Conservation (phyloP, 805 yeast genomes). For the Starmerella kuoi region DNA sequence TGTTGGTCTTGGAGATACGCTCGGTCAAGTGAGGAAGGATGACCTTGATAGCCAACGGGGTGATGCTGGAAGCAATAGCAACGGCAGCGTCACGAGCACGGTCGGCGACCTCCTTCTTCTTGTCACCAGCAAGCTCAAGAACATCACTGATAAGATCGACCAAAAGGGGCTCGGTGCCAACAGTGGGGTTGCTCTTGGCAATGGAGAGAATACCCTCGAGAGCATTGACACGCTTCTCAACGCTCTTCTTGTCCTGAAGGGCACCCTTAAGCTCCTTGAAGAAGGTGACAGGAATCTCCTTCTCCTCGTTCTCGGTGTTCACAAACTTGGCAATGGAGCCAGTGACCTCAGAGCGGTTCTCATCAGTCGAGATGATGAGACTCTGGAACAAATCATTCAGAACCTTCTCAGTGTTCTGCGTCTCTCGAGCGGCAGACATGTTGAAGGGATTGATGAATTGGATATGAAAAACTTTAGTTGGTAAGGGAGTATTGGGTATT, state of each 20-base stretch:
- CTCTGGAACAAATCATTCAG: conserved; percentile 87
- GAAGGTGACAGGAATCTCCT: conserved; percentile 89
- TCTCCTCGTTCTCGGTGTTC: conserved; percentile 95
- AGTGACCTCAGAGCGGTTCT: conserved; percentile 75
- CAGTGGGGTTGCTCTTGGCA: conserved; percentile 70
- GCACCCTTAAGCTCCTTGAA: conserved; percentile 65
- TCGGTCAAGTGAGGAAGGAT: conserved; percentile 68
- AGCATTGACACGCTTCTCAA: conserved; percentile 55
- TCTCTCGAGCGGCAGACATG: conserved; percentile 25
- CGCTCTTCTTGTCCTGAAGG: conserved; percentile 68
- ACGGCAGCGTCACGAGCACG: conserved; percentile 65
- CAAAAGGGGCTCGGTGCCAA: conserved; percentile 70
- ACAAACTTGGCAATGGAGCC: conserved; percentile 81
- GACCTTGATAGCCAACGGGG: conserved; percentile 89
- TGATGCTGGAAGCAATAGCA: conserved; percentile 67
- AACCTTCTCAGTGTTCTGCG: conserved; percentile 42
- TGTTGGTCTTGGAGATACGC: conserved; percentile 52
- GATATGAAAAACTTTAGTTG: conserved; percentile 2
- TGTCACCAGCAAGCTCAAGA: conserved; percentile 78
- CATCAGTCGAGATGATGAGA: conserved; percentile 74
- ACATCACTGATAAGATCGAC: conserved; percentile 60
- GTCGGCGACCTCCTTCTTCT: conserved; percentile 60
- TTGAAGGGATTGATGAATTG: conserved; percentile 1
- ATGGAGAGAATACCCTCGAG: conserved; percentile 75
- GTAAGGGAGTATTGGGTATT: conserved; percentile 7